Base-by-base conservation (phyloP, 2,329 filamentous ascomycete species). In the Rutstroemia sp. region DNA sequence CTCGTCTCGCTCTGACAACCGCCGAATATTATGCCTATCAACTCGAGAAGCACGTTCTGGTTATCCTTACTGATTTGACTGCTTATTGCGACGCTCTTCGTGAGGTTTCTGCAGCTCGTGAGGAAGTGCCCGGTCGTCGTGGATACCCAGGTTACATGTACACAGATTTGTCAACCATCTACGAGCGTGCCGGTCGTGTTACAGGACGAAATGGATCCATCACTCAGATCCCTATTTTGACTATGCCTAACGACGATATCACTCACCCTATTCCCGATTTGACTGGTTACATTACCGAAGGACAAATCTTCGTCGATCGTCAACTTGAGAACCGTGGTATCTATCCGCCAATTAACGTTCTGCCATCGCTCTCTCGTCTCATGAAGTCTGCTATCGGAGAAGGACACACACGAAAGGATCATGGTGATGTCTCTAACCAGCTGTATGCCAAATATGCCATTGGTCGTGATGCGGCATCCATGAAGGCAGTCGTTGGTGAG, bases 141-240 rank as follows among this genome's bases (percentile, higher is more conserved):
- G 94, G 94, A 82, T 99, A 94, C 79, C 94, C 94, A 54, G 94
- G 94, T 89, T 99, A 99, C 82, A 99, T 99, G 94, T 99, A 99
- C 81, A 99, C 94, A 66, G 95, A 99, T 84, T 88, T 99, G 85
- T 96, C 94, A 59, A 99, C 94, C 71, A 96, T 99, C 69, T 99
- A 99, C 80, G 94, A 99, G 77, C 92, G 94, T 78, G 94, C 94
- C 66, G 94, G 94, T 70, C 94, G 94, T 88, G 94, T 99, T 51
- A 80, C 90, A 70, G 95, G 95, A 67, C 89, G 95, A 67, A 96
- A 97, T 70, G 94, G 95, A 59, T 99, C 94, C 68, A 99, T 99
- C 69, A 99, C 95, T 19, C 94, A 99, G 77, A 96, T 99, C 69
- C 94, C 94, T 59, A 99, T 99, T 72, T 75, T 99, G 76, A 96